Conservation (phyloP, 352 stramenopile species). For the Globisporangium perplexum region DNA sequence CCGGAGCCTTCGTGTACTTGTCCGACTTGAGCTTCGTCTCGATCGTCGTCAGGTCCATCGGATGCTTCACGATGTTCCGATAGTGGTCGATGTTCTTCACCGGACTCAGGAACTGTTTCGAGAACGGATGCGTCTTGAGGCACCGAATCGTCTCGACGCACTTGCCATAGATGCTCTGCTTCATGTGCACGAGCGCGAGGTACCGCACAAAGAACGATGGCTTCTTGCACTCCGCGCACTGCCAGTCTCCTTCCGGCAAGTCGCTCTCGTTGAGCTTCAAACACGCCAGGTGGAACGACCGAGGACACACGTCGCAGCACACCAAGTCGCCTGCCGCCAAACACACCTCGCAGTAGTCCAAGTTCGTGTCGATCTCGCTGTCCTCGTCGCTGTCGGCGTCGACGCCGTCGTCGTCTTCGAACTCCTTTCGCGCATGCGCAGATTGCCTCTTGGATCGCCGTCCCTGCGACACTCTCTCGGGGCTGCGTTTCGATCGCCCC, state of each 20-base stretch:
- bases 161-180: slow-evolving; percentile 53
- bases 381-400: slow-evolving; percentile 28
- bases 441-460: slow-evolving; percentile 5
- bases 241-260: slow-evolving; percentile 75
- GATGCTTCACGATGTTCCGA: slow-evolving; percentile 66
- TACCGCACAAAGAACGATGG: slow-evolving; percentile 61
- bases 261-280: slow-evolving; percentile 65
- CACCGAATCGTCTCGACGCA: slow-evolving; percentile 65
- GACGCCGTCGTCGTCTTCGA: slow-evolving; percentile 12
- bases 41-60: slow-evolving; percentile 78
- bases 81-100: slow-evolving; percentile 79
- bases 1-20: slow-evolving; percentile 37
- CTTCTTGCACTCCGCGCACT: slow-evolving; percentile 72
- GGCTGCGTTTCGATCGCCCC: background rate
- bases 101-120: slow-evolving; percentile 68
- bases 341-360: slow-evolving; percentile 87
- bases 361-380: slow-evolving; percentile 69
- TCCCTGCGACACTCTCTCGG: background rate
- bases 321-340: slow-evolving; percentile 75
- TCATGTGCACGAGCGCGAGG: slow-evolving; percentile 31
- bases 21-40: slow-evolving; percentile 52
- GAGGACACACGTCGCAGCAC: slow-evolving; percentile 89
- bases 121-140: slow-evolving; percentile 69
- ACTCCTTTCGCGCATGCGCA: background rate
- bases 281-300: slow-evolving; percentile 90